Percentiles rank a stretch among this genome's conserved stretches.
Evolutionary conservation across 352 stramenopile species (phyloP).

Genomic region (Phytophthora rubi): DNA sequence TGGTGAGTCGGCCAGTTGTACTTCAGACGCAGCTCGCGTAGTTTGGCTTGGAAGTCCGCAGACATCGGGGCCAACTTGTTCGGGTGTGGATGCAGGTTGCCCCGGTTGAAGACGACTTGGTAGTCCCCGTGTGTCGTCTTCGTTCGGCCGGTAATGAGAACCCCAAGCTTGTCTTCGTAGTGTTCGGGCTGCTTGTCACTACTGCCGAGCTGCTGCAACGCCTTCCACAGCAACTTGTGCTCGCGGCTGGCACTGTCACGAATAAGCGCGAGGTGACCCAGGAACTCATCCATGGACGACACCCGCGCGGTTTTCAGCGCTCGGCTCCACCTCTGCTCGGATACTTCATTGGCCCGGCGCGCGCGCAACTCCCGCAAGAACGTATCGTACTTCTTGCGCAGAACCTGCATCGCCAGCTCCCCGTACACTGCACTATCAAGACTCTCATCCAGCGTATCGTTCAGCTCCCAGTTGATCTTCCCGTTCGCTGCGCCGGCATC

Average conservation of each 20-base stretch:
- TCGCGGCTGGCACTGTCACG: slow-evolving; percentile 39
- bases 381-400: slow-evolving; percentile 60
- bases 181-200: slow-evolving; percentile 27
- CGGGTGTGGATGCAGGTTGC: slow-evolving; percentile 64
- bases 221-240: slow-evolving; percentile 60
- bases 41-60: slow-evolving; percentile 39
- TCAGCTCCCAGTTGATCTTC: slow-evolving; percentile 45
- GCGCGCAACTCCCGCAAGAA: slow-evolving; percentile 54
- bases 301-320: slow-evolving; percentile 39
- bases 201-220: slow-evolving; percentile 40
- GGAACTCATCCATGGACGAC: slow-evolving; percentile 41
- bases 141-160: slow-evolving; percentile 56
- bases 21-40: slow-evolving; percentile 39
- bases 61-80: slow-evolving; percentile 51
- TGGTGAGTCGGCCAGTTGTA: slow-evolving; percentile 47
- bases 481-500: slow-evolving; percentile 12
- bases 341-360: slow-evolving; percentile 41
- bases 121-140: slow-evolving; percentile 21
- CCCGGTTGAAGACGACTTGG: slow-evolving; percentile 66
- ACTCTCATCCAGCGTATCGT: slow-evolving; percentile 27
- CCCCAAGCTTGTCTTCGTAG: slow-evolving; percentile 60
- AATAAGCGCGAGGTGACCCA: slow-evolving; percentile 29
- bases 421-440: slow-evolving; percentile 38
- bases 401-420: slow-evolving; percentile 44
- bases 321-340: slow-evolving; percentile 49